These are phyloP conservation scores for Clitopilus hobsonii DNA, from an alignment of 768 basidiomycete species.

Conservation along the genomic window DNA sequence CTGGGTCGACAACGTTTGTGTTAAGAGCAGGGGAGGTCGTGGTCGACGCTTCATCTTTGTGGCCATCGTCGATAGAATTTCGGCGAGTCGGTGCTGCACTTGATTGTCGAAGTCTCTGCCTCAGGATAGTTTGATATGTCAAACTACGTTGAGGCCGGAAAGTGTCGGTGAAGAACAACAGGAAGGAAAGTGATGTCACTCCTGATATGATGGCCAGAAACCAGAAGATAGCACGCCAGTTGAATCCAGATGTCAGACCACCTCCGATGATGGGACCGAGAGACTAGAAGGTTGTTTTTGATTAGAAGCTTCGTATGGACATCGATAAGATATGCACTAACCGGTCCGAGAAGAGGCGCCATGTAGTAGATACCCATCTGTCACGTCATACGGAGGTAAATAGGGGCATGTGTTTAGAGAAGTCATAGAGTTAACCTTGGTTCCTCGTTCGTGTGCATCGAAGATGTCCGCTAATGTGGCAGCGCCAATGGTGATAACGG, in stretches of 20 bases:
- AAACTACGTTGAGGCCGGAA: conserved; percentile 81
- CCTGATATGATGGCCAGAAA: conserved; percentile 67
- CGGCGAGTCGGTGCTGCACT: not conserved
- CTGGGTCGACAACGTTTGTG: conserved; percentile 25
- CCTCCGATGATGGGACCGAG: conserved; percentile 74
- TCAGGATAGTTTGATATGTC: conserved; percentile 67
- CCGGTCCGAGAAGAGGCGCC: conserved; percentile 72
- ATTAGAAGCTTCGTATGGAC: too few species aligned
- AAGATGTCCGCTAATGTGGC: conserved; percentile 78
- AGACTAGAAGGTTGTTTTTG: conserved; percentile 23
- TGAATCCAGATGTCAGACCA: conserved; percentile 55
- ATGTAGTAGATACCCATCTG: conserved; percentile 79
- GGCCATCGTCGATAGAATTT: not conserved
- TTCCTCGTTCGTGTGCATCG: conserved; percentile 69
- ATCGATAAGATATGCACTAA: conserved; percentile 16
- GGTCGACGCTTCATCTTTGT: not conserved
- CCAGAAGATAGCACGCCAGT: conserved; percentile 83
- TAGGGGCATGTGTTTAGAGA: not conserved
- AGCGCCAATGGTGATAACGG: conserved; percentile 53
- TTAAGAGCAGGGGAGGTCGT: not conserved
- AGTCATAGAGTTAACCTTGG: conserved; percentile 36
- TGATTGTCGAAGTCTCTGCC: conserved; percentile 29
- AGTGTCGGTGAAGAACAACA: conserved; percentile 74
- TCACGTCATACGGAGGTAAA: not conserved
- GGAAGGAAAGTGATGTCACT: conserved; percentile 47